Base-by-base conservation (phyloP, 306 rosid species). In the Vigna nakashimae region DNA sequence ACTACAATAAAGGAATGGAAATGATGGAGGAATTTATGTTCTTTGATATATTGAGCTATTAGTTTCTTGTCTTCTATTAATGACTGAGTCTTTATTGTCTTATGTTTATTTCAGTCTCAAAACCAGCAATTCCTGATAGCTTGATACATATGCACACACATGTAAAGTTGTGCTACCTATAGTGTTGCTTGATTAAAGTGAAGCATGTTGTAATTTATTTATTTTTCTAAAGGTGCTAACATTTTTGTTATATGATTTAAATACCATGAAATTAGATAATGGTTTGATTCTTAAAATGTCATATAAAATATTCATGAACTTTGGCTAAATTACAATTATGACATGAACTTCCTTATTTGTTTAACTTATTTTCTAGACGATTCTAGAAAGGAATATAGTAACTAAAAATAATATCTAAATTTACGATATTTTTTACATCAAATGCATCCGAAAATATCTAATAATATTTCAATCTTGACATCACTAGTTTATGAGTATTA, bases 221-320 rank as follows among this genome's bases (percentile, higher is more conserved):
- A 20, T 24, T 11, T 55, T 79, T 60, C 40, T 49, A 8, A 30
- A 59, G 48, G 18, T 26, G n/a, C 13, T n/a, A 18, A 69, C 66
- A 65, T 52, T 82, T 72, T 38, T 30, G 78, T 69, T 43, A 51
- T 78, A 24, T 14, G 60, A 72, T 73, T 67, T 49, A 34, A 78
- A 58, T 40, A 66, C 49, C 50, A 20, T 40, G 46, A 76, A 76
- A 48, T 70, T 43, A 65, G 58, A 71, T 71, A 42, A 40, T 40
- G 9, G 45, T 17, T 57, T 58, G 58, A 55, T 46, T 46, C 65
- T 46, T 81, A 42, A 66, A 66, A 18, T 71, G 45, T 24, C 74
- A 34, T 24, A 16, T 79, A 59, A 67, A 73, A 18, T 38, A 65
- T 74, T 71, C 70, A 60, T 52, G 70, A 79, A 22, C 59, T 64